These are phyloP conservation scores for Xylaria sp. DNA, from an alignment of 2,329 filamentous ascomycete species.

Conservation along the genomic window DNA sequence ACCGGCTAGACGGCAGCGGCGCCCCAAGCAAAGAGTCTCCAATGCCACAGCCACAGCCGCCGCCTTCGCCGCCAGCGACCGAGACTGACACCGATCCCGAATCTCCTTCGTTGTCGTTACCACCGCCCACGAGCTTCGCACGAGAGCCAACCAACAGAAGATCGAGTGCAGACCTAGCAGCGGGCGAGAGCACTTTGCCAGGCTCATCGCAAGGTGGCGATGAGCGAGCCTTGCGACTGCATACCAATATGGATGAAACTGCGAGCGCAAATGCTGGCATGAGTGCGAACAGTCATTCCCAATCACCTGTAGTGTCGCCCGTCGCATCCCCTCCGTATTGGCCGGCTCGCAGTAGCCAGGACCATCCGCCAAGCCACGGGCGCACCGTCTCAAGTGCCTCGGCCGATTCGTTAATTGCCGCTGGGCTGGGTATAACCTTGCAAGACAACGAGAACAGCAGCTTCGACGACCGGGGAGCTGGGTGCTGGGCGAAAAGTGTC, in stretches of 20 bases:
- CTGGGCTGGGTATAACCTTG: slow-evolving; percentile 66
- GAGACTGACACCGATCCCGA: slow-evolving; percentile 42
- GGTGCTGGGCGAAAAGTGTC: slow-evolving; percentile 74
- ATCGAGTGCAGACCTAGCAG: not conserved
- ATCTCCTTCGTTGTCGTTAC: slow-evolving; percentile 26
- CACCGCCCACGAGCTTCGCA: slow-evolving; percentile 2
- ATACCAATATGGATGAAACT: slow-evolving; percentile 18
- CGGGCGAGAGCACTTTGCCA: slow-evolving; percentile 2
- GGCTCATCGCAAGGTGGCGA: slow-evolving; percentile 5
- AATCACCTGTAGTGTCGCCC: slow-evolving; percentile 34
- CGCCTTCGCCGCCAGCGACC: slow-evolving; percentile 48
- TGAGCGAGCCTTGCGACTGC: slow-evolving; percentile 13
- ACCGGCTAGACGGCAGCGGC: slow-evolving; percentile 18
- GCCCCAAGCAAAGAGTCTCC: slow-evolving; percentile 39
- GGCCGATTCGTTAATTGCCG: slow-evolving; percentile 56
- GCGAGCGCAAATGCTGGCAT: slow-evolving; percentile 8
- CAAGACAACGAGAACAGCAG: slow-evolving; percentile 70
- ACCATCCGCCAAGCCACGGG: slow-evolving; percentile 47
- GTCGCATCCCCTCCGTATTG: slow-evolving; percentile 54
- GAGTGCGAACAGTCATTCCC: slow-evolving; percentile 1
- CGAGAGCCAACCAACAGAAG: slow-evolving; percentile 15
- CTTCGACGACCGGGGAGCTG: slow-evolving; percentile 55
- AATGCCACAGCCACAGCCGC: slow-evolving; percentile 41
- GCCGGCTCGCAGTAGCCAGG: slow-evolving; percentile 41
- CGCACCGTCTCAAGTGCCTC: slow-evolving; percentile 60